phyloP scores from a whole-genome alignment of 805 yeast genomes.

The Jamesozyma rosinii region DNA sequence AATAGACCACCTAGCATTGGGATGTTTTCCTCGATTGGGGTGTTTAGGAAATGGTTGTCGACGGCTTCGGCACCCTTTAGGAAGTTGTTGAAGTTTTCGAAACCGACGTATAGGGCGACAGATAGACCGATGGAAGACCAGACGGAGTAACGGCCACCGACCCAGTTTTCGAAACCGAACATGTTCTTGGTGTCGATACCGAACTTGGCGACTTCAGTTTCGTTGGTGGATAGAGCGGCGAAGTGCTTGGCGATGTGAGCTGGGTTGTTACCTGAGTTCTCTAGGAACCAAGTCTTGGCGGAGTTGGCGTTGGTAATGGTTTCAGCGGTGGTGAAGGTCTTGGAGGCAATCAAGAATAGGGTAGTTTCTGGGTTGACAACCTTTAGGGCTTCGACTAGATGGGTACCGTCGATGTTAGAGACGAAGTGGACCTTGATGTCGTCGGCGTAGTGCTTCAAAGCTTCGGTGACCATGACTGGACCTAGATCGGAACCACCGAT shows the following conservation, averaged over 20 bases:
- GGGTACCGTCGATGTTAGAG: conserved; percentile 97
- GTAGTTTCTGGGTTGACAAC: conserved; percentile 81
- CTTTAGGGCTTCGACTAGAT: conserved; percentile 83
- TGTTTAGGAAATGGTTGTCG: conserved; percentile 76
- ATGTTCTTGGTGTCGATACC: conserved; percentile 96
- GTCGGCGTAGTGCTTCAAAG: conserved; percentile 79
- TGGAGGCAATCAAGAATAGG: conserved; percentile 83
- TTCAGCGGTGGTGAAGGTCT: conserved; percentile 98
- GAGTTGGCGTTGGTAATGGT: conserved; percentile 92
- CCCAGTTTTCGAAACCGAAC: conserved; percentile 99
- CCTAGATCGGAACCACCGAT: conserved; percentile 99
- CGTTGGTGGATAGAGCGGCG: conserved; percentile 93
- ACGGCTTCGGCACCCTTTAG: conserved; percentile 96
- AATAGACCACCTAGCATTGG: conserved; percentile 89
- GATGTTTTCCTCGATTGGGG: conserved; percentile 85
- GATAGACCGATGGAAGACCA: conserved; percentile 99
- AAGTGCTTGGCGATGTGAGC: conserved; percentile 90
- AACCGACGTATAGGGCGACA: conserved; percentile 91
- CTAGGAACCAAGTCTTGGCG: conserved; percentile 91
- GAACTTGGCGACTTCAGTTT: conserved; percentile 79
- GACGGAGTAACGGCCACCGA: conserved; percentile 99
- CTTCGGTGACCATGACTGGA: conserved; percentile 99
- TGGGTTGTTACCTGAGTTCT: conserved; percentile 46
- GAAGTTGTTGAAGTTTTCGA: conserved; percentile 83
- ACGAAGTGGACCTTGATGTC: conserved; percentile 82